Conservation (phyloP, 768 basidiomycete species). For the Rhodotorula diobovata region DNA sequence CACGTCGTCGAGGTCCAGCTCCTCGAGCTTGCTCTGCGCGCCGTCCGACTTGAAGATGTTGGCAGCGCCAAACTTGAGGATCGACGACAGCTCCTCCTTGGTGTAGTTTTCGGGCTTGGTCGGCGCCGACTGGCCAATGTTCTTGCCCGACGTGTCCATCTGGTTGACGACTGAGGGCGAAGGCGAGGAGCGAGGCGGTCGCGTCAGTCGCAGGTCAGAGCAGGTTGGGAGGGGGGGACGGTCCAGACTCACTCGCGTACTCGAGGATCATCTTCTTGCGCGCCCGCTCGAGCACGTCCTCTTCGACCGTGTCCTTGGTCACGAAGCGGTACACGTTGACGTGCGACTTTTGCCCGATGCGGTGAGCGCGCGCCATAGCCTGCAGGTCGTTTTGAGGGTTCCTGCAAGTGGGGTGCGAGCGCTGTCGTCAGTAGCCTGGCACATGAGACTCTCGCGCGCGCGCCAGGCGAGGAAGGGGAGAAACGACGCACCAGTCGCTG, state of each 20-base stretch:
- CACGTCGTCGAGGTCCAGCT: constrained; percentile 98
- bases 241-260: constrained; percentile 69
- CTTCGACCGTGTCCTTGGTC: constrained; percentile 98
- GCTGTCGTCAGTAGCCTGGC: neutral
- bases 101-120: constrained; percentile 53
- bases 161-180: constrained; percentile 85
- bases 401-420: constrained; percentile 48
- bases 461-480: neutral
- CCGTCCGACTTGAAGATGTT: constrained; percentile 99
- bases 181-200: neutral
- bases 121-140: constrained; percentile 61
- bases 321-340: constrained; percentile 98
- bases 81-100: constrained; percentile 94
- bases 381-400: constrained; percentile 74
- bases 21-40: constrained; percentile 90
- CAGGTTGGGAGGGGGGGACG: neutral
- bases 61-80: constrained; percentile 97
- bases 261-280: constrained; percentile 99
- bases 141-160: constrained; percentile 97
- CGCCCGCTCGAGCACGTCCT: constrained; percentile 93
- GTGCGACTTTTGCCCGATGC: constrained; percentile 97
- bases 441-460: neutral
- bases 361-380: constrained; percentile 98
- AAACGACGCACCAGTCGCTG: constrained; percentile 55
- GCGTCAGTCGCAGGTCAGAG: neutral